These are phyloP conservation scores for Collariella sp. DNA, from an alignment of 495 filamentous ascomycete species.

Conservation along the genomic window DNA sequence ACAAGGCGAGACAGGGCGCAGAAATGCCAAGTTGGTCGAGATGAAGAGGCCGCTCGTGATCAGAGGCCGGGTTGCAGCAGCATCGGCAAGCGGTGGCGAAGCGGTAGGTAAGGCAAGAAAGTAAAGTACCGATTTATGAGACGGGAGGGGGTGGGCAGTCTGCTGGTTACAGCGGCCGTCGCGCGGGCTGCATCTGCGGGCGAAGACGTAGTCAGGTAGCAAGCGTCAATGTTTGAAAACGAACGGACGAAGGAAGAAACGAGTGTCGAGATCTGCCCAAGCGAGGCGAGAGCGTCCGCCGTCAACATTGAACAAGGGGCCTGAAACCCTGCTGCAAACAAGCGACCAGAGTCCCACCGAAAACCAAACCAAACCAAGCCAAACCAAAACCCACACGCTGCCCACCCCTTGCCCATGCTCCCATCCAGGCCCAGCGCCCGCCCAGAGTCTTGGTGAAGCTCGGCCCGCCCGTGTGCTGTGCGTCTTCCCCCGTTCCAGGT, in stretches of 20 bases:
- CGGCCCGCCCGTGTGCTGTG: background rate
- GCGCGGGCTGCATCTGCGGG: conserved; percentile 13
- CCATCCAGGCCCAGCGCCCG: no score
- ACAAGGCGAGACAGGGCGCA: conserved; percentile 9
- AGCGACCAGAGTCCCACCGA: conserved; percentile 14
- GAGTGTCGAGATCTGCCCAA: conserved; percentile 20
- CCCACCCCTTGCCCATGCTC: background rate
- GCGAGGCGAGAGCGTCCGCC: conserved; percentile 7
- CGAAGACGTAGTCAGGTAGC: conserved; percentile 9
- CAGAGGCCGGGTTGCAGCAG: conserved; percentile 9
- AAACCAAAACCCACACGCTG: no score
- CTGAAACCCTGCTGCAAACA: conserved; percentile 19
- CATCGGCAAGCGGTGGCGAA: conserved; percentile 28
- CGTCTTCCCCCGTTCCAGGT: no score
- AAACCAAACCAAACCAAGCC: no score
- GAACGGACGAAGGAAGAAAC: conserved; percentile 10
- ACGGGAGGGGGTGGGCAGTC: conserved; percentile 1
- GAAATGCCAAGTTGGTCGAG: conserved; percentile 19
- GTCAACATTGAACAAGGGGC: conserved; percentile 20
- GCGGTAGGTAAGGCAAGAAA: conserved; percentile 2
- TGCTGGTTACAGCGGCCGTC: conserved; percentile 3
- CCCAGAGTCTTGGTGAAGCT: no score
- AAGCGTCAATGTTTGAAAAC: no score
- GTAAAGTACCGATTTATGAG: conserved; percentile 10
- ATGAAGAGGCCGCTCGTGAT: conserved; percentile 23